These are phyloP conservation scores for Caryocar brasiliense DNA, from an alignment of 441 rosid genomes.

Conservation along the genomic window DNA sequence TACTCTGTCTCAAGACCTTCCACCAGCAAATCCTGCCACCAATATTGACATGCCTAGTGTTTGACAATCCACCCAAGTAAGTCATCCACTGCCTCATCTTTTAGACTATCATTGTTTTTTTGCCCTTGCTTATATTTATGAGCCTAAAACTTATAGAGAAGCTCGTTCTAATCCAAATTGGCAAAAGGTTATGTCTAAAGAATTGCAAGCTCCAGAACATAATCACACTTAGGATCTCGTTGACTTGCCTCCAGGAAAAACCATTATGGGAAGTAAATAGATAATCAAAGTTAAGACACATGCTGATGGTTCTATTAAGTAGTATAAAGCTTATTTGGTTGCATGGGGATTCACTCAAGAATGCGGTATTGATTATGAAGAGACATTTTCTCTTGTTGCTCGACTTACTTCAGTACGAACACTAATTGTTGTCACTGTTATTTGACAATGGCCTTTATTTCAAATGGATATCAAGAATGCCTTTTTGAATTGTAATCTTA, in stretches of 20 bases:
- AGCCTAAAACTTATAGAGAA: background rate
- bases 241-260: background rate
- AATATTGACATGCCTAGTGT: background rate
- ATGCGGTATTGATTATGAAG: background rate
- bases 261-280: background rate
- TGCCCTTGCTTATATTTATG: background rate
- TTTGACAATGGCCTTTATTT: background rate
- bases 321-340: background rate
- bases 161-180: background rate
- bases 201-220: background rate
- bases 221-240: background rate
- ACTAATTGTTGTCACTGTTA: background rate
- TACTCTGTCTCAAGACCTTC: background rate
- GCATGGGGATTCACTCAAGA: background rate
- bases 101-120: background rate
- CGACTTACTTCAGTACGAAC: background rate
- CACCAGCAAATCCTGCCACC: too few species aligned
- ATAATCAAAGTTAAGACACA: background rate
- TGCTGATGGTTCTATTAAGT: background rate
- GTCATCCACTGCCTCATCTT: background rate
- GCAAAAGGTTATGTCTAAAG: background rate
- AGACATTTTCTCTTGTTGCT: background rate
- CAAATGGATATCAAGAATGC: background rate
- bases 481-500: background rate
- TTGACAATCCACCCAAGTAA: background rate